Base-by-base conservation (phyloP, 2,329 filamentous ascomycete genomes). In the Alternaria panax region DNA sequence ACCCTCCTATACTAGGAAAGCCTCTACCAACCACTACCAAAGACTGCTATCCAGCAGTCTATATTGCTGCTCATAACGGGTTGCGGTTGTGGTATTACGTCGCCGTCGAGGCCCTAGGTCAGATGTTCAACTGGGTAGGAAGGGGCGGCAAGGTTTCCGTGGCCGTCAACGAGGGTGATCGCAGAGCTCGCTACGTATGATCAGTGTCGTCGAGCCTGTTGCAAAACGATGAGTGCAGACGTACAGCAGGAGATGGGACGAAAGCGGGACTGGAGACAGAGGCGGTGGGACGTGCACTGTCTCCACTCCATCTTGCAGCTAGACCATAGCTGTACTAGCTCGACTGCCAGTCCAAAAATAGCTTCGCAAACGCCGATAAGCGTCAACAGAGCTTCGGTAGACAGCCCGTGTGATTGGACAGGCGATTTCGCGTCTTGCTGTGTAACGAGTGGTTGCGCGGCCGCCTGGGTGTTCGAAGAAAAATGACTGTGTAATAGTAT, bases 171-270 rank as follows among this genome's bases (percentile, higher is more conserved):
- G 0, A 32, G 12, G 4, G 5, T 2, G 0, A 32, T 32, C 30
- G 30, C 30, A 32, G 30, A 16, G 1, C 30, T 14, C 1, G 5
- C 30, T 32, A 32, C 16, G 14, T 12, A 32, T 5, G 5, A 32
- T 32, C 1, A 32, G 2, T 1, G 7, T 14, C 12, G 0, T 4
- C 0, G 1, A 32, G 3, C 3, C 1, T 0, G 12, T 32, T 2
- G 0, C 8, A 2, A 16, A 14, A 14, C 30, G 0, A 32, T 32
- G 30, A 14, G 12, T 32, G 1, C 5, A 32, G 12, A 32, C 30
- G 0, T 32, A 32, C 30, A 1, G 0, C 12, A 14, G 7, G 1
- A 7, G 14, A 32, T 11, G 0, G 30, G 16, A 16, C 30, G 14
- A 32, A 14, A 16, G 1, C 30, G 12, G 5, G 12, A 14, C 11